A percentile compares a stretch with the other conserved stretches of the same genome.
Conservation (phyloP, 257 asterid species). For the Solanum chmielewskii region DNA sequence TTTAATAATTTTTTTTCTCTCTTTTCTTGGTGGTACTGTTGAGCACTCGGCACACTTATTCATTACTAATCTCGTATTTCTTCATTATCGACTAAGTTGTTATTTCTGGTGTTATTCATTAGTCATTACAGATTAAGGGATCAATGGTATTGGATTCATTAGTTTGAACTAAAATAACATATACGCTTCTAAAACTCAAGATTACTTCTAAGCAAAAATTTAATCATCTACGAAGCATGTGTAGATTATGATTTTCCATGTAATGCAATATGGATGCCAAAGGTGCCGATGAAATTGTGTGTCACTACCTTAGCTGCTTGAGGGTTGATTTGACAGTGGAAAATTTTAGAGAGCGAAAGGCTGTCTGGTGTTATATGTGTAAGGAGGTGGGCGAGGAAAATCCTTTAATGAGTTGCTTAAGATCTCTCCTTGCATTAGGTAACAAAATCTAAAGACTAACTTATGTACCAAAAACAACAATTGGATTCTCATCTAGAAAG, state of each 20-base stretch:
- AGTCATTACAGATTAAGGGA: background rate
- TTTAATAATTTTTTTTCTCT: no score
- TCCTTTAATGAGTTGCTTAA: background rate
- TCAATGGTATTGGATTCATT: background rate
- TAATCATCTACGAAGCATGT: background rate
- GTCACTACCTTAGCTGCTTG: background rate
- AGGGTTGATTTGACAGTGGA: background rate
- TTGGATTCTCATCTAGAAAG: background rate
- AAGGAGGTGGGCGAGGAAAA: background rate
- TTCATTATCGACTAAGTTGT: background rate
- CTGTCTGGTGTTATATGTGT: background rate
- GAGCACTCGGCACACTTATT: background rate
- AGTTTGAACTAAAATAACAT: background rate
- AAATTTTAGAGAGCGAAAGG: background rate
- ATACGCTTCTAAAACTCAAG: background rate
- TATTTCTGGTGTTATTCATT: background rate
- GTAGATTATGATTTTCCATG: background rate
- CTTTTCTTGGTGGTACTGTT: no score
- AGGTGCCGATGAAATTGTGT: background rate
- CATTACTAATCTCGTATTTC: background rate
- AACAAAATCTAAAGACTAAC: background rate
- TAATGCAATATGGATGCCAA: background rate
- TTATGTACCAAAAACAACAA: background rate
- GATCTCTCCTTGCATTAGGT: background rate
- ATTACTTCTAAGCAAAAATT: background rate